Conservation (phyloP, 768 basidiomycete species). For the Boletus eberwhitei region DNA sequence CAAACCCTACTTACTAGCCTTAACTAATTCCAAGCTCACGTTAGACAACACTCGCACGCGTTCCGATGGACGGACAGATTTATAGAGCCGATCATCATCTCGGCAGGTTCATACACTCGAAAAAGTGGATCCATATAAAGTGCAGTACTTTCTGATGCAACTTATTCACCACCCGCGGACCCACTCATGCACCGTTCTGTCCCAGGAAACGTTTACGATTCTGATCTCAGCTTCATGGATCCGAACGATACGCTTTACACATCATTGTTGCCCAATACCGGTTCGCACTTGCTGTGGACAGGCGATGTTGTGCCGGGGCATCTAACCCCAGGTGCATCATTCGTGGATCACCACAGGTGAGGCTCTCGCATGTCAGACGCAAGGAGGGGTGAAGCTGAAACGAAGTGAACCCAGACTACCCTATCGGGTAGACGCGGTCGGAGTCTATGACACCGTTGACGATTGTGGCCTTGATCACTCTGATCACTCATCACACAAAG, state of each 20-base stretch:
- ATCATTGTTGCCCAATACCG: not conserved
- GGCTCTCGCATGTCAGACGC: not conserved
- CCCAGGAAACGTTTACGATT: not conserved
- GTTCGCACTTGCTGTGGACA: not conserved
- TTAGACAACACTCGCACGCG: not conserved
- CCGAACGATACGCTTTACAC: not conserved
- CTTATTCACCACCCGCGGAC: not conserved
- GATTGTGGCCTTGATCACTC: not conserved
- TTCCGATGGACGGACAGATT: not conserved
- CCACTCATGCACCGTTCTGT: not conserved
- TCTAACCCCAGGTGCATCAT: not conserved
- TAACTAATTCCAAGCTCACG: too few species aligned
- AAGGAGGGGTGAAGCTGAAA: not conserved
- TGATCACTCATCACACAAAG: not conserved
- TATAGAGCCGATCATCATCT: not conserved
- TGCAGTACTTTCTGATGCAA: too few species aligned
- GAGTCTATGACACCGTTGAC: not conserved
- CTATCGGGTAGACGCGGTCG: not conserved
- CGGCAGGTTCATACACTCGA: not conserved
- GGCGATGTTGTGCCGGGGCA: not conserved
- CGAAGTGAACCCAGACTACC: not conserved
- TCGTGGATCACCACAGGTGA: not conserved
- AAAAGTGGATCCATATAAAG: not conserved
- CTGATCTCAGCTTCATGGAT: not conserved
- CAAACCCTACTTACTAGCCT: not conserved